These are phyloP conservation scores for Hygrophorus russula DNA, from an alignment of 768 basidiomycete genomes.

Conservation along the genomic window DNA sequence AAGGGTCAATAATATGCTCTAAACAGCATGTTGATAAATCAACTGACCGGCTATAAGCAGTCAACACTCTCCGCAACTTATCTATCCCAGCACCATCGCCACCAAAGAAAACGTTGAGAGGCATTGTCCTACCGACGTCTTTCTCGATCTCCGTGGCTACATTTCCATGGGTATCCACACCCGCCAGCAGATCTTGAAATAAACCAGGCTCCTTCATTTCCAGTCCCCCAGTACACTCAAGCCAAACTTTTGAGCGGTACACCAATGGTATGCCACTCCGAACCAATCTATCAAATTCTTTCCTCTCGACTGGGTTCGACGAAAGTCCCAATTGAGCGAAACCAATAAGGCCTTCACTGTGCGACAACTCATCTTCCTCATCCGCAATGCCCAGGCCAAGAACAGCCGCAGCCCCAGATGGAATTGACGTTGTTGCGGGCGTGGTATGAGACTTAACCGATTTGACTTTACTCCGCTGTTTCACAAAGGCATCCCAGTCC, in stretches of 20 bases:
- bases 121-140: slow-evolving; percentile 88
- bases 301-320: slow-evolving; percentile 65
- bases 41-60: slow-evolving; percentile 83
- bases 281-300: slow-evolving; percentile 73
- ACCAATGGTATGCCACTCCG: slow-evolving; percentile 78
- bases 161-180: slow-evolving; percentile 30
- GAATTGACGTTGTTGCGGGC: slow-evolving; percentile 12
- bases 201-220: slow-evolving; percentile 89
- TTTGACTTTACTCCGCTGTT: slow-evolving; percentile 44
- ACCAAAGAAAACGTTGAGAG: slow-evolving; percentile 92
- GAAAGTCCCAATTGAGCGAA: slow-evolving; percentile 82
- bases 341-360: slow-evolving; percentile 81
- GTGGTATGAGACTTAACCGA: slow-evolving; percentile 18
- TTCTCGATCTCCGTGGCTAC: slow-evolving; percentile 86
- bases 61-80: slow-evolving; percentile 82
- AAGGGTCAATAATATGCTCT: slow-evolving; percentile 2
- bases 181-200: slow-evolving; percentile 73
- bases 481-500: slow-evolving; percentile 87
- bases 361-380: slow-evolving; percentile 65
- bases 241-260: slow-evolving; percentile 82
- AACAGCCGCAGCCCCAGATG: slow-evolving; percentile 45
- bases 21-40: neutral
- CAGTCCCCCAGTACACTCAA: slow-evolving; percentile 87
- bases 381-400: slow-evolving; percentile 54
- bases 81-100: slow-evolving; percentile 92